Base-by-base conservation (phyloP, 2,329 filamentous ascomycete genomes). In the Trichoderma polysporum region DNA sequence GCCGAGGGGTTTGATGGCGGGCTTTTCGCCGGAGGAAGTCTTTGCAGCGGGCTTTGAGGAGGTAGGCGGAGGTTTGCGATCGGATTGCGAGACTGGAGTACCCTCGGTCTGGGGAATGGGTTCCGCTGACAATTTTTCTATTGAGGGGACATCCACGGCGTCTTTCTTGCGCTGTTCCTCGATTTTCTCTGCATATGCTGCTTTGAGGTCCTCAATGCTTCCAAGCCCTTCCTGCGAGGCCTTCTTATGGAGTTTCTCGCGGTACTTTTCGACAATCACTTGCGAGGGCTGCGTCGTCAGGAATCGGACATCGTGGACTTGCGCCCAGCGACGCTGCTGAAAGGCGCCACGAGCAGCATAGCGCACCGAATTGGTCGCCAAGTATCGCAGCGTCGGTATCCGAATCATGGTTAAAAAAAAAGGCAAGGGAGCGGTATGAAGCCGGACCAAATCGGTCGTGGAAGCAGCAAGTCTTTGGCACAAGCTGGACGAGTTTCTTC, bases 251-350 rank as follows among this genome's bases (percentile, higher is more conserved):
- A 99, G 89, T 82, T 97, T 97, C 66, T 90, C 86, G 72, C 87
- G 88, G 82, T 99, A 99, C 79, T 92, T 96, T 70, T 97, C 93
- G 70, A 92, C 77, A 45, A 97, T 83, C 72, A 85, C 84, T 67
- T 87, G 85, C 54, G 89, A 84, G 66, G 87, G 82, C 67, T 87
- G 87, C 17, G 93, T 95, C 69, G 91, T 91, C 53, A 97, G 86
- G 83, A 94, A 97, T 70, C 94, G 92, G 56, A 97, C 89, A 79
- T 97, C 92, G 78, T 96, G 92, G 33, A 97, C 93, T 74, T 92
- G 92, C 2, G 94, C 94, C 91, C 92, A 96, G 76, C 94, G 88
- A 66, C 90, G 88, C 79, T 97, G 94, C 27, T 66, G 66, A 37
- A 58, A 31, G 35, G 57, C 35, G 66, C 76, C 71, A 63, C 74